phyloP scores from a whole-genome alignment of 257 asterid species.

The Solanum rostratum region DNA sequence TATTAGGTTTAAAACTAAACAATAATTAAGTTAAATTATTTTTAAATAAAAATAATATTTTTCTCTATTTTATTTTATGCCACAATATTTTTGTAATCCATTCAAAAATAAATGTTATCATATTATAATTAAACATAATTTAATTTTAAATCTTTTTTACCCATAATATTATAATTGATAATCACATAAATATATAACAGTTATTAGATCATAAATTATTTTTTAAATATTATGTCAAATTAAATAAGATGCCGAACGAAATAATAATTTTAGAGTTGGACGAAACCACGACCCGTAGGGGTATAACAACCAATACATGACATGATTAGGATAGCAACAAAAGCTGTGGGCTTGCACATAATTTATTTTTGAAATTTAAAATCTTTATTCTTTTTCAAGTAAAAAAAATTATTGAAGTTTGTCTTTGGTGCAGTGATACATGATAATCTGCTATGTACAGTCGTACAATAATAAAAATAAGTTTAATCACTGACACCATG shows the following conservation, averaged over 20 bases:
- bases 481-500: background rate
- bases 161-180: too few relatives aligned
- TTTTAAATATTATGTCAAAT: accelerated
- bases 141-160: background rate
- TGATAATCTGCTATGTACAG: background rate
- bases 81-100: too few relatives aligned
- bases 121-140: background rate
- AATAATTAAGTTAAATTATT: too few relatives aligned
- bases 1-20: too few relatives aligned
- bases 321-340: background rate
- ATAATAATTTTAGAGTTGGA: background rate
- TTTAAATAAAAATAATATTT: too few relatives aligned
- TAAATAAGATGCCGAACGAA: accelerated
- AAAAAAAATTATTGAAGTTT: background rate
- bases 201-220: too few relatives aligned
- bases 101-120: too few relatives aligned
- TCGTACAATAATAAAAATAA: background rate
- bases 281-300: background rate
- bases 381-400: background rate
- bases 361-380: background rate
- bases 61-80: too few relatives aligned
- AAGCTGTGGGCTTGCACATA: background rate
- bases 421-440: background rate
- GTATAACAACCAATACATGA: background rate
- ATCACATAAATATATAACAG: too few relatives aligned